These are phyloP conservation scores for Leishmania braziliensis DNA, from an alignment of 208 protist genomes.

Conservation along the genomic window DNA sequence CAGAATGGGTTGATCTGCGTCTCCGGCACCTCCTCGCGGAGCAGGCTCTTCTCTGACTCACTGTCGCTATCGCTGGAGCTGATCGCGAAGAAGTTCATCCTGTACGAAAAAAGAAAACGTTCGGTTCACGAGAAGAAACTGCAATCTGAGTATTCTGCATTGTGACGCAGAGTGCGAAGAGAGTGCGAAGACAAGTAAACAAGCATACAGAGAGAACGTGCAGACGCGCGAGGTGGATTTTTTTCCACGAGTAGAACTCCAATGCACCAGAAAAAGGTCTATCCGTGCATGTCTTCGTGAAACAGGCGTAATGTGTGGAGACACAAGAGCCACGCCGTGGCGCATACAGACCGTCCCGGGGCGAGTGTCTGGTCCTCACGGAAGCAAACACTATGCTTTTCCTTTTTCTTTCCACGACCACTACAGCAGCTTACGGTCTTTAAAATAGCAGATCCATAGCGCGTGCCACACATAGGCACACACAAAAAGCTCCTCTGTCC, in stretches of 20 bases:
- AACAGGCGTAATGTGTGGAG: not conserved
- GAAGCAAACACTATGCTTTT: not conserved
- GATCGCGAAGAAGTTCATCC: conserved; percentile 40
- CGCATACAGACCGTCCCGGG: no score
- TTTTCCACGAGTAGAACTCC: not conserved
- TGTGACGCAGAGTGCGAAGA: not conserved
- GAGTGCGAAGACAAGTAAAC: not conserved
- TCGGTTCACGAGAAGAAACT: not conserved
- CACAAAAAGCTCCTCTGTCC: not conserved
- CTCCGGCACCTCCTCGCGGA: conserved; percentile 49
- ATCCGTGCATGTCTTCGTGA: not conserved
- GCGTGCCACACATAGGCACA: not conserved
- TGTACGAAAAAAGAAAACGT: conserved; percentile 8
- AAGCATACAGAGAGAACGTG: not conserved
- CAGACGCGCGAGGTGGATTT: not conserved
- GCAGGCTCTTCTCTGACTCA: conserved; percentile 49
- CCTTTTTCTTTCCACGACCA: not conserved
- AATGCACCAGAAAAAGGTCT: no score
- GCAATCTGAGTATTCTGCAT: not conserved
- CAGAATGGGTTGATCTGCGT: conserved; percentile 70
- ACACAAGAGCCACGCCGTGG: not conserved
- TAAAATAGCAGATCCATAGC: not conserved
- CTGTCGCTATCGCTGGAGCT: conserved; percentile 63
- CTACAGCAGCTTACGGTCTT: not conserved
- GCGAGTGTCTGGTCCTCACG: no score